These are phyloP conservation scores for Ilex asprella DNA, from an alignment of 257 asterid genomes.

Conservation along the genomic window DNA sequence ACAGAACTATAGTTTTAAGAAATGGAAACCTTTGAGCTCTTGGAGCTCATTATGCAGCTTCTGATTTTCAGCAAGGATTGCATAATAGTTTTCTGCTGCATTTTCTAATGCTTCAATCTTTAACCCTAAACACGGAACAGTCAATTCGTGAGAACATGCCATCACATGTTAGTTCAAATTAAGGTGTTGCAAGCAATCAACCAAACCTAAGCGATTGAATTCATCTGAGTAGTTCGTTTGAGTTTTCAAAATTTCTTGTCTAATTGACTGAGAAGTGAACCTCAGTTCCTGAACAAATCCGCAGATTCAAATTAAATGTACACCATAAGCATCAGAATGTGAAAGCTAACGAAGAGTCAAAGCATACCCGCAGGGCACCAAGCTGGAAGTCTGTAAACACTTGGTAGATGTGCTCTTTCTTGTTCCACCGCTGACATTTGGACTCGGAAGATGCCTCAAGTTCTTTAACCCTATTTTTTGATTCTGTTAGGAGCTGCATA, in stretches of 20 bases:
- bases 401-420: conserved; percentile 53
- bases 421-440: conserved; percentile 46
- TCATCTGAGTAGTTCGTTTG: conserved; percentile 62
- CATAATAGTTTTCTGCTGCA: conserved; percentile 53
- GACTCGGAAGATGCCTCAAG: conserved; percentile 49
- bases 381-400: conserved; percentile 76
- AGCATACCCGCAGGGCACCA: conserved; percentile 72
- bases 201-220: conserved; percentile 48
- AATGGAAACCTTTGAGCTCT: conserved; percentile 73
- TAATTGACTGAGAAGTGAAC: conserved; percentile 65
- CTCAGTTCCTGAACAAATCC: conserved; percentile 49
- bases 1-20: conserved; percentile 4
- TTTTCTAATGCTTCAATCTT: conserved; percentile 41
- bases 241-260: conserved; percentile 64
- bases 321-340: not conserved
- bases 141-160: not conserved
- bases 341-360: not conserved
- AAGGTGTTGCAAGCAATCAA: not conserved
- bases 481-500: conserved; percentile 28
- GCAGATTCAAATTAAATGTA: not conserved
- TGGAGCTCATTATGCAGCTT: conserved; percentile 77
- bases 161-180: not conserved
- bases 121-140: conserved; percentile 29
- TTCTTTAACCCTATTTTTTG: conserved; percentile 39
- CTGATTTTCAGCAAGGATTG: conserved; percentile 57